Evolutionary conservation across 176 grass and related monocot species (phyloP).

Genomic region (Rhynchospora breviuscula): DNA sequence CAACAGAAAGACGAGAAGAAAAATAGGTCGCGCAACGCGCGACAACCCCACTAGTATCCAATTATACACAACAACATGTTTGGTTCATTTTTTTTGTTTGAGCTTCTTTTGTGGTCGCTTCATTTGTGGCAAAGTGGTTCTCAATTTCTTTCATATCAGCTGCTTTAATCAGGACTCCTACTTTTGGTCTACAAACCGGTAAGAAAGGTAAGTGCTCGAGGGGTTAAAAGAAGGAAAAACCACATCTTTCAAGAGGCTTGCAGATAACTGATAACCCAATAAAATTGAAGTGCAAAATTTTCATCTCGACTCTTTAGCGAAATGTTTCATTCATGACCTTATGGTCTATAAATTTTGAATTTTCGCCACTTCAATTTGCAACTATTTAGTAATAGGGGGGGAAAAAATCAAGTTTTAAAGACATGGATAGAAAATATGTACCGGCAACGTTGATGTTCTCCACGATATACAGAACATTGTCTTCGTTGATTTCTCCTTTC

Average conservation of each 20-base stretch:
- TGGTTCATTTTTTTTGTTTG: not conserved
- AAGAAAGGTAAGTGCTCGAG: too few relatives aligned
- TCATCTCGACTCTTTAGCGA: too few relatives aligned
- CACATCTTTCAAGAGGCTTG: too few relatives aligned
- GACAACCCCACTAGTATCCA: not conserved
- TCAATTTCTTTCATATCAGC: too few relatives aligned
- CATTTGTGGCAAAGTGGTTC: not conserved
- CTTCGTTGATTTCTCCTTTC: conserved; percentile 88
- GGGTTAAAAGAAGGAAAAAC: too few relatives aligned
- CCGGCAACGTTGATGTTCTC: conserved; percentile 96
- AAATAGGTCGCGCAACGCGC: too few relatives aligned
- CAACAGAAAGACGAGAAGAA: too few relatives aligned
- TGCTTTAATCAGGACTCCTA: too few relatives aligned
- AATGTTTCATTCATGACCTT: not conserved
- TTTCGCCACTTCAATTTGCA: not conserved
- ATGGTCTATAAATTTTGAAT: not conserved
- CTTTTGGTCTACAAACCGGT: too few relatives aligned
- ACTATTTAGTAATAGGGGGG: not conserved
- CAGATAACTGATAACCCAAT: too few relatives aligned
- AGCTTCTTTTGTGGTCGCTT: not conserved
- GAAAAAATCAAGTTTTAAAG: not conserved
- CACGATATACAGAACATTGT: conserved; percentile 88
- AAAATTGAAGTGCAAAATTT: too few relatives aligned
- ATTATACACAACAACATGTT: not conserved
- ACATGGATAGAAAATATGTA: conserved; percentile 17